Evolutionary conservation across 495 filamentous ascomycete genomes (phyloP), one percentile per base, ranked within the genome.

Genomic region (Tuber indicum): DNA sequence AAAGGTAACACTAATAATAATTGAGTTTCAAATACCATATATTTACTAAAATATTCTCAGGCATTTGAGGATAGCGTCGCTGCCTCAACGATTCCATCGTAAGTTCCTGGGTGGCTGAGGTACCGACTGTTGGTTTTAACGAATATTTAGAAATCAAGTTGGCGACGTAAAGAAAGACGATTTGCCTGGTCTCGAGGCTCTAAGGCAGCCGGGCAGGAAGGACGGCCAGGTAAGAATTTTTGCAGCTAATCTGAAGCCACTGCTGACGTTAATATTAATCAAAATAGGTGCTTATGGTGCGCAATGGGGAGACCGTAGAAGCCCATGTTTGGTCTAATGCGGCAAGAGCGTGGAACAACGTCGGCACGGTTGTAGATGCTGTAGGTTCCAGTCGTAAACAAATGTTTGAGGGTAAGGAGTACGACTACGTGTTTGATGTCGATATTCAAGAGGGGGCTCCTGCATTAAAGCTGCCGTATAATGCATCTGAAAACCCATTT

Each of bases 381-480:
- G 91, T 91, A 47, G 95, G 91, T 46, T 96, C 93, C 83, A 72
- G 78, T 70, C 77, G 73, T 36, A 89, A 89, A 83, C 86, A 87
- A n/a, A 86, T 91, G 66, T 92, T 94, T 82, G 84, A 91, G 3
- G 96, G 96, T 39, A 90, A 94, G 83, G 93, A 97, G 75, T 99
- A 96, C 83, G 96, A 99, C 81, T 98, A 93, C 84, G 96, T 99
- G 72, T 99, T 98, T 79, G 95, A 98, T 82, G 96, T 99, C 42
- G 96, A 98, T 81, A 95, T 98, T 75, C 92, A 97, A 82, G 96
- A 98, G 77, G 96, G 96, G 52, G 93, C 95, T 79, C 96, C 96
- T 44, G 90, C 96, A 4, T 87, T 98, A 46, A 98, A 98, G 82
- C 87, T 99, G 45, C 95, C 96, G 2, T 98, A 93, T 83, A 98